Evolutionary conservation across 129 eudicot species (phyloP), one percentile per base, ranked within the genome.

Genomic region (Lactuca saligna): DNA sequence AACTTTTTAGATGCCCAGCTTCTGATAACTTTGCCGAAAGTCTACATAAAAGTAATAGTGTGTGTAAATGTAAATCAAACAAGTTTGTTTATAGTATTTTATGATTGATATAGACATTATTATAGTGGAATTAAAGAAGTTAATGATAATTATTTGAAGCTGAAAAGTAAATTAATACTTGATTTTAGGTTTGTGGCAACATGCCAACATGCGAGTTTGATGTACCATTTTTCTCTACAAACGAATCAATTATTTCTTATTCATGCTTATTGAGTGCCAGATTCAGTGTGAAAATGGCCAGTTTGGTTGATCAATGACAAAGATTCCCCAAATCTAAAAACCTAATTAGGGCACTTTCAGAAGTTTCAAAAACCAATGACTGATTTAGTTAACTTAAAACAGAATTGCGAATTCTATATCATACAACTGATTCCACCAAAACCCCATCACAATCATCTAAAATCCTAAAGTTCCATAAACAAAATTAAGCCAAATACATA

Each of bases 1-100:
- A 91, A 91, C 77, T 91, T 91, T 78, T 91, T 91, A 8, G 97
- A 91, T 62, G 96, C 93, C 97, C 97, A 91, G 80, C 97, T 91
- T 79, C 97, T 79, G 59, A 91, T 63, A 55, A 91, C 87, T 81
- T 91, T 91, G 82, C 70, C 83, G 59, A 83, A 85, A 8, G 97
- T 91, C 97, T 91, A 74, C 84, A 85, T 5, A 57, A 37, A 31
- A 8, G 9, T 32, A 16, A 46, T 3, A 75, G 33, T 6, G 46
- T 33, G 25, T 33, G 25, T 48, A 10, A 10, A 3, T 31, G 10
- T 10, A 54, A 57, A 48, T 32, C 12, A n/a, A 32, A 17, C 67
- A 59, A 46, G 44, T 5, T 32, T 31, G 48, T 16, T 70, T 64
- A 17, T 32, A 31, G 71, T 32, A 33, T 33, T 50, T 32, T 49